phyloP scores from a whole-genome alignment of 2,329 filamentous ascomycete species.

The Fusarium pseudoanthophilum region DNA sequence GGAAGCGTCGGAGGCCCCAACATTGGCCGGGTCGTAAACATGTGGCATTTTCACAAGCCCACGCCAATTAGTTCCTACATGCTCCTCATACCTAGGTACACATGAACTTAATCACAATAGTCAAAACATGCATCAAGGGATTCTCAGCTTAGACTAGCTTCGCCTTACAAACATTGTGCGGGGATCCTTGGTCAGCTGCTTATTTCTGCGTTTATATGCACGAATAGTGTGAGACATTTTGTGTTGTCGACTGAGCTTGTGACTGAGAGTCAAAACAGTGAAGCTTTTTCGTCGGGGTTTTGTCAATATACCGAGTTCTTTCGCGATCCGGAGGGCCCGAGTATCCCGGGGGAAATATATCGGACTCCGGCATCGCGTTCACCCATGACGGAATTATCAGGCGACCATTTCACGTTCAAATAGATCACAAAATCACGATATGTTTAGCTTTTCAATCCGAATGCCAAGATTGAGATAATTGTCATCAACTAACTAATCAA shows the following conservation, averaged over 20 bases:
- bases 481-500: background rate
- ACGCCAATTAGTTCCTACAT: background rate
- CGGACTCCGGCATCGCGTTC: background rate
- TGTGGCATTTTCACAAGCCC: slow-evolving; percentile 9
- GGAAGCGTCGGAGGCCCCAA: slow-evolving; percentile 29
- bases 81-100: background rate
- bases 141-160: slow-evolving; percentile 6
- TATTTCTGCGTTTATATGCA: slow-evolving; percentile 2
- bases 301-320: slow-evolving; percentile 1
- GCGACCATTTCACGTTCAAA: background rate
- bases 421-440: background rate
- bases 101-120: slow-evolving; percentile 2
- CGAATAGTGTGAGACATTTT: background rate
- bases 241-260: background rate
- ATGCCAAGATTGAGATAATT: background rate
- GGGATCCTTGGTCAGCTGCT: slow-evolving; percentile 21
- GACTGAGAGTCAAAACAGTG: background rate
- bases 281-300: background rate
- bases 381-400: background rate
- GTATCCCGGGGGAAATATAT: background rate
- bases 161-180: slow-evolving; percentile 22
- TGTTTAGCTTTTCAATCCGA: background rate
- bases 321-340: slow-evolving; percentile 9
- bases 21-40: slow-evolving; percentile 21
- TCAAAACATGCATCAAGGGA: background rate